These are phyloP conservation scores for Castanea sativa DNA, from an alignment of 306 rosid species.

Conservation along the genomic window DNA sequence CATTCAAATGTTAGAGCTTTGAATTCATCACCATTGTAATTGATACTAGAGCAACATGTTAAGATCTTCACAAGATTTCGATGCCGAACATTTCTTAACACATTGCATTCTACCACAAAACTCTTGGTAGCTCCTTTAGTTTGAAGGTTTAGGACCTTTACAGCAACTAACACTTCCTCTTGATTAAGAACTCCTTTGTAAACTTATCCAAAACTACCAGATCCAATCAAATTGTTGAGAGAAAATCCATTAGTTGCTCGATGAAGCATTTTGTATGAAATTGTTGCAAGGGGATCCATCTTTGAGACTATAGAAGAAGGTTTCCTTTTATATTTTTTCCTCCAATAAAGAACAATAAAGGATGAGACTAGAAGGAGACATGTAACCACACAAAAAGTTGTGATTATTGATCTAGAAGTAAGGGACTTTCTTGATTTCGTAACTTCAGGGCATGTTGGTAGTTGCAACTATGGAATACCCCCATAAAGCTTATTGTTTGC, in stretches of 20 bases:
- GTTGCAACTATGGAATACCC: neutral
- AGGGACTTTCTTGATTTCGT: conserved; percentile 7
- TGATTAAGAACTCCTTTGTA: neutral
- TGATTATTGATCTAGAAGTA: neutral
- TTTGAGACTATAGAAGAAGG: neutral
- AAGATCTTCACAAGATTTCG: no score
- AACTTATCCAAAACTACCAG: no score
- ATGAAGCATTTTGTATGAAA: conserved; percentile 20
- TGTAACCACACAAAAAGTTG: neutral
- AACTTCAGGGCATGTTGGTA: conserved; percentile 11
- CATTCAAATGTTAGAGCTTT: no score
- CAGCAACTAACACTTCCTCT: conserved; percentile 2
- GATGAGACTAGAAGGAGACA: conserved; percentile 3
- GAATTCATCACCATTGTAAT: no score
- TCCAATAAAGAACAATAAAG: neutral
- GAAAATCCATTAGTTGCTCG: conserved; percentile 24
- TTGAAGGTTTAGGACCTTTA: conserved; percentile 22
- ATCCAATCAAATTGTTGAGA: neutral
- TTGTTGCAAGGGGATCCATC: neutral
- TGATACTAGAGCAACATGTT: no score
- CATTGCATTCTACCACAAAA: neutral
- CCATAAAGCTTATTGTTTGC: conserved; percentile 21
- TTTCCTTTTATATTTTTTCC: conserved; percentile 4
- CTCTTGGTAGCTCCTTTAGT: conserved; percentile 12
- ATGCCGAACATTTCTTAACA: no score